Percentiles rank a stretch among this genome's conserved stretches.
Evolutionary conservation across 176 grass and related monocot species (phyloP).

Genomic region (Aegilops bicornis): DNA sequence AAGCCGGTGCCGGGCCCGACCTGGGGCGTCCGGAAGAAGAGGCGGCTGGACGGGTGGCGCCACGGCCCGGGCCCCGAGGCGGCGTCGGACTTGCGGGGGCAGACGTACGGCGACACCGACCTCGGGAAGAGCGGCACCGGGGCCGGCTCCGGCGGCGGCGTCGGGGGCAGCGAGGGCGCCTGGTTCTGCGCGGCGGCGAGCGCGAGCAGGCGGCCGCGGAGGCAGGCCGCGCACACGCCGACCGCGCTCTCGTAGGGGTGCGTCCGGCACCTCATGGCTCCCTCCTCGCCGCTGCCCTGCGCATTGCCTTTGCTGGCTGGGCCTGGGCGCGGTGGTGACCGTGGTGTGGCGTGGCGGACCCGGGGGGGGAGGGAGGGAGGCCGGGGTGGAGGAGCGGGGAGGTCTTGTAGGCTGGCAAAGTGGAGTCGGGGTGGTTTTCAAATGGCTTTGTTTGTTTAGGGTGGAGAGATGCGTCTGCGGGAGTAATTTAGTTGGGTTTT

Average conservation of each 20-base stretch:
- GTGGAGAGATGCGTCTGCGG: background rate
- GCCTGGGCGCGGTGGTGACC: background rate
- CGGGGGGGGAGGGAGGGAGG: too few relatives aligned
- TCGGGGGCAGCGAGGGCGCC: slow-evolving; percentile 33
- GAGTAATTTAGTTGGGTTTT: background rate
- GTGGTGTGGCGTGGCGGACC: too few relatives aligned
- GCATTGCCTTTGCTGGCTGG: background rate
- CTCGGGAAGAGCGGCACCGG: slow-evolving; percentile 23
- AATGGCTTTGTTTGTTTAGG: background rate
- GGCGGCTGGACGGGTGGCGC: slow-evolving; percentile 27
- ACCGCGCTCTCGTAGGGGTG: slow-evolving; percentile 66
- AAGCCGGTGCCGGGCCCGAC: slow-evolving; percentile 17
- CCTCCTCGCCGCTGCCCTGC: background rate
- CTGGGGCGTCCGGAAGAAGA: slow-evolving; percentile 79
- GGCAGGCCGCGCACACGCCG: slow-evolving; percentile 86
- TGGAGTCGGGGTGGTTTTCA: background rate
- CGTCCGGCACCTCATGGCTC: slow-evolving; percentile 67
- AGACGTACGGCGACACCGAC: slow-evolving; percentile 59
- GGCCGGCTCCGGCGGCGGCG: background rate
- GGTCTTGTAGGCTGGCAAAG: background rate
- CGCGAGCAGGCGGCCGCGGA: slow-evolving; percentile 75
- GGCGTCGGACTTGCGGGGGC: slow-evolving; percentile 42
- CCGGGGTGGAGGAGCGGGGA: background rate
- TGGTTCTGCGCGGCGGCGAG: slow-evolving; percentile 73
- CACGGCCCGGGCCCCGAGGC: background rate